Evolutionary conservation across 768 basidiomycete genomes (phyloP).

Genomic region (Lyophyllum shimeji): DNA sequence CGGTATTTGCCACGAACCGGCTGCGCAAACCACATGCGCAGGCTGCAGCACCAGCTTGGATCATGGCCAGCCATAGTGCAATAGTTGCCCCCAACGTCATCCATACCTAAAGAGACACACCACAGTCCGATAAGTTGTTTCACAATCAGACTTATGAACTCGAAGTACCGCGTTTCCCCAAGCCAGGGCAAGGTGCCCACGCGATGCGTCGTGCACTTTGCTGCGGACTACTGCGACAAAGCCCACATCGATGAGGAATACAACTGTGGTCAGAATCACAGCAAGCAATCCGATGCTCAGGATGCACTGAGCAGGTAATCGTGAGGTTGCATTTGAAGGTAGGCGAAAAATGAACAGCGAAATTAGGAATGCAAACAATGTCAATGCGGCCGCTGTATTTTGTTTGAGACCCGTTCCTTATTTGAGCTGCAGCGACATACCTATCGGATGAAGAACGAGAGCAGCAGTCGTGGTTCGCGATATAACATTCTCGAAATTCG

Average conservation of each 20-base stretch:
- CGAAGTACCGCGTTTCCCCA: too few relatives aligned
- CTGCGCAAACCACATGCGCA: conserved; percentile 25
- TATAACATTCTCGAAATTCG: conserved; percentile 43
- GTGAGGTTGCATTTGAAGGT: conserved; percentile 34
- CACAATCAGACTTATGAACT: too few relatives aligned
- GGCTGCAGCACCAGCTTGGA: conserved; percentile 36
- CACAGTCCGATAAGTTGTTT: too few relatives aligned
- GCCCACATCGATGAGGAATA: too few relatives aligned
- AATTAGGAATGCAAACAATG: conserved; percentile 50
- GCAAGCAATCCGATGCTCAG: conserved; percentile 37
- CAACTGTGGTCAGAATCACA: too few relatives aligned
- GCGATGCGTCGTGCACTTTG: too few relatives aligned
- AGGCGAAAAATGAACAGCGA: conserved; percentile 46
- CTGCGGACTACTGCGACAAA: too few relatives aligned
- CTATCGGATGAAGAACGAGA: conserved; percentile 57
- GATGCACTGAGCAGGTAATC: conserved; percentile 37
- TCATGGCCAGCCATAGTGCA: conserved; percentile 29
- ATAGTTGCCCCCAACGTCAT: conserved; percentile 36
- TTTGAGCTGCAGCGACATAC: conserved; percentile 24
- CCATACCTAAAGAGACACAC: conserved; percentile 55
- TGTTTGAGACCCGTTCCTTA: not conserved
- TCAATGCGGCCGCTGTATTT: conserved; percentile 44
- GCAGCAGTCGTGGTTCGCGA: conserved; percentile 44
- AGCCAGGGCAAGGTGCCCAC: too few relatives aligned
- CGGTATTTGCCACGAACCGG: conserved; percentile 3